Conservation (phyloP, 2,329 filamentous ascomycete species). For the Zasmidium angulare region DNA sequence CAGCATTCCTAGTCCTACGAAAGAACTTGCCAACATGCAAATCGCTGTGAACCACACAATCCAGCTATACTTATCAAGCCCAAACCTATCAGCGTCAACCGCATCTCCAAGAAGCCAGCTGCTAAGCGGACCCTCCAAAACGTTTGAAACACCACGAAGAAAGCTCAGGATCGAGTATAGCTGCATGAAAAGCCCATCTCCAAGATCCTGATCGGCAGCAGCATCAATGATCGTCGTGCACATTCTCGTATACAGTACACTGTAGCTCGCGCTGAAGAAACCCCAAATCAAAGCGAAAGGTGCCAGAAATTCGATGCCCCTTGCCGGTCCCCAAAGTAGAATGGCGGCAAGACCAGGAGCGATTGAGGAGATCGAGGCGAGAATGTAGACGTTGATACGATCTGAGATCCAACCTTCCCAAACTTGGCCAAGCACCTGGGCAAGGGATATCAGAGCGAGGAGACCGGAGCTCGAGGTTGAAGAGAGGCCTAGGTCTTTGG, state of each 20-base stretch:
- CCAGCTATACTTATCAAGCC: not conserved
- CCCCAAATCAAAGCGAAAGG: constrained; percentile 47
- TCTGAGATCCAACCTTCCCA: constrained; percentile 43
- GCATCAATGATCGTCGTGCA: constrained; percentile 7
- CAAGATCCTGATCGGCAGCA: not conserved
- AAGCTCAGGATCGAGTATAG: not conserved
- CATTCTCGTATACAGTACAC: constrained; percentile 31
- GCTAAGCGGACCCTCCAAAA: not conserved
- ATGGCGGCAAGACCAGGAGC: constrained; percentile 46
- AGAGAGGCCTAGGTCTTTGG: constrained; percentile 29
- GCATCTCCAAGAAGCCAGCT: constrained; percentile 4
- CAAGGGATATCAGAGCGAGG: constrained; percentile 38
- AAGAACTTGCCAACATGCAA: not conserved
- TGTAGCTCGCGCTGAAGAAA: constrained; percentile 46
- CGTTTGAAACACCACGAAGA: not conserved
- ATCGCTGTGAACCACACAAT: not conserved
- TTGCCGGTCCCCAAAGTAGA: constrained; percentile 49
- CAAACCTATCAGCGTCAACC: constrained; percentile 10
- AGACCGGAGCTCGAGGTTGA: constrained; percentile 32
- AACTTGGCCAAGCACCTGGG: constrained; percentile 38
- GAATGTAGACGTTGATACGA: constrained; percentile 18
- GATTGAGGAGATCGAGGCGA: constrained; percentile 40
- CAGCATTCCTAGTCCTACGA: not conserved
- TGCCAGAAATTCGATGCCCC: constrained; percentile 37
- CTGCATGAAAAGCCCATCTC: not conserved